A percentile compares a stretch with the other conserved stretches of the same genome.
Conservation (phyloP, 768 basidiomycete genomes). For the Boletus fagicola region DNA sequence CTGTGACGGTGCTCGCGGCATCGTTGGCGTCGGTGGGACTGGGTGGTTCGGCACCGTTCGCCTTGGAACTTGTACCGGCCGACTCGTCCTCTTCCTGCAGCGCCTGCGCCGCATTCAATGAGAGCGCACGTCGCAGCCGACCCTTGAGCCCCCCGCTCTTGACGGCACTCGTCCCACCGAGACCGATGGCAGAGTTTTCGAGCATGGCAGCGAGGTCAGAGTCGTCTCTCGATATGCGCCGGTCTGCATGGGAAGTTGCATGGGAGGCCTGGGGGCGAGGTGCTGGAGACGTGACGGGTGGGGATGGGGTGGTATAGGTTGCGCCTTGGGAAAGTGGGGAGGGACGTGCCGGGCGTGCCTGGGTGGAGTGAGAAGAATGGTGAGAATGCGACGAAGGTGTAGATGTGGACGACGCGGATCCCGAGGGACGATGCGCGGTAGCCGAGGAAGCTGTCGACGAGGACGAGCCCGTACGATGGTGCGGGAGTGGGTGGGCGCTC, state of each 20-base stretch:
- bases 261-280: constrained; percentile 30
- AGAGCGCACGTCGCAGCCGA: constrained; percentile 70
- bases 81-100: constrained; percentile 47
- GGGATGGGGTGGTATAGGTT: constrained; percentile 20
- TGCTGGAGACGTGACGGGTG: constrained; percentile 10
- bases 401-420: constrained; percentile 30
- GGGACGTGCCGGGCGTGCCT: constrained; percentile 33
- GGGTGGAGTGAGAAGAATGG: constrained; percentile 25
- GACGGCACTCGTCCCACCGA: constrained; percentile 32
- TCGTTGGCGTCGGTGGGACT: constrained; percentile 27
- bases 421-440: constrained; percentile 26
- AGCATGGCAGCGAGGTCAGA: constrained; percentile 61
- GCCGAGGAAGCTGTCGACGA: constrained; percentile 25
- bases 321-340: constrained; percentile 35
- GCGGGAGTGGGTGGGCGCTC: constrained; percentile 29
- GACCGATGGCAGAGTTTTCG: constrained; percentile 41
- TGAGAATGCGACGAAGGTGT: constrained; percentile 31
- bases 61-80: constrained; percentile 7
- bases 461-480: constrained; percentile 33
- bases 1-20: constrained; percentile 25
- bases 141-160: constrained; percentile 75
- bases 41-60: constrained; percentile 35
- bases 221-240: constrained; percentile 77
- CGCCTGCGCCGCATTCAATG: constrained; percentile 56
- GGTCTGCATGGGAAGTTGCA: constrained; percentile 59